Evolutionary conservation across 2,329 filamentous ascomycete species (phyloP), one percentile per base, ranked within the genome.

Genomic region (Fusarium vanettenii): DNA sequence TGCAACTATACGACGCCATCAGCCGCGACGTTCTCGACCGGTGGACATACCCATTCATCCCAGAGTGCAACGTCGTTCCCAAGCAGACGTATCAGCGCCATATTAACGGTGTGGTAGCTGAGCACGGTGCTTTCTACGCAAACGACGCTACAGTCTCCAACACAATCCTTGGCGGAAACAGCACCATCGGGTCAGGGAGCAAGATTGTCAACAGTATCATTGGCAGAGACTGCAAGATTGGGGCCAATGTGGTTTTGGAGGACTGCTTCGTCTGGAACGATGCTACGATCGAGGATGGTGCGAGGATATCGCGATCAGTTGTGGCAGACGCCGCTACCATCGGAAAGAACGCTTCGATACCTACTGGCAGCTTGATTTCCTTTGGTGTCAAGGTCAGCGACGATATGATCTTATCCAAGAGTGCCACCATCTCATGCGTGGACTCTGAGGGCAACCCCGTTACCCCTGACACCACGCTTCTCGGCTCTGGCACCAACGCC

Each of bases 231-330:
- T 98, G 96, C 84, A 92, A 91, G 74, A 97, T 99, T 76, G 97
- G 97, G 8, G 92, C 90, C 76, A 94, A 97, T 74, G 95, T 97
- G 31, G 89, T 87, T 41, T 91, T 99, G 70, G 89, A 93, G 57
- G 89, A 94, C 76, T 93, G 94, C 25, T 96, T 95, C 78, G 90
- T 99, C 73, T 98, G 96, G 95, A 94, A 98, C 77, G 90, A 95
- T 77, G 91, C 91, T 0, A 89, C 89, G 6, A 90, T 99, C 75
- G 93, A 91, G 1, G 94, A 98, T 79, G 92, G 92, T 22, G 88
- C 92, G 18, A 89, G 89, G 27, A 86, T 99, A 57, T 87, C 89
- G 10, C 89, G 91, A 74, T 92, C 95, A 2, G 91, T 99, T 48
- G 86, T 99, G 64, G 97, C 94, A 6, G 91, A 92, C 77, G 90